Evolutionary conservation across 495 filamentous ascomycete species (phyloP).

Genomic region (Sporormia fimetaria): DNA sequence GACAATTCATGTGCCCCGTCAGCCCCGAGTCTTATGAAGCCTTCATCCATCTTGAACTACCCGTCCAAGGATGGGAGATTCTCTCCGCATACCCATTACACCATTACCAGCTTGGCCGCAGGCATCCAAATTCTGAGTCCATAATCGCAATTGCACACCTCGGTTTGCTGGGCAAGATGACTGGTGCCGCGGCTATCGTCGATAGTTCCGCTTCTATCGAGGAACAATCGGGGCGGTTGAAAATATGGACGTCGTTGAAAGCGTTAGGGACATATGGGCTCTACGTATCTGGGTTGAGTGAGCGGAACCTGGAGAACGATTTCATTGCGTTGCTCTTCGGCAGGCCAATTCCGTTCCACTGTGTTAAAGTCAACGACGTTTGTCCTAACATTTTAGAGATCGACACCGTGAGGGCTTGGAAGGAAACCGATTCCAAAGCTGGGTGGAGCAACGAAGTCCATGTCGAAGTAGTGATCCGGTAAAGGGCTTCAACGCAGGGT

Average conservation of each 20-base stretch:
- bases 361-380: conserved; percentile 47
- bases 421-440: conserved; percentile 52
- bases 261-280: conserved; percentile 67
- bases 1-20: conserved; percentile 44
- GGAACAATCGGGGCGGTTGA: conserved; percentile 45
- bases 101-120: conserved; percentile 39
- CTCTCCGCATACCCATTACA: conserved; percentile 59
- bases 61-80: conserved; percentile 64
- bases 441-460: conserved; percentile 80
- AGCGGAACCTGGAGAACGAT: conserved; percentile 48
- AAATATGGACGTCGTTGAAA: conserved; percentile 58
- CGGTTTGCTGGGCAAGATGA: conserved; percentile 81
- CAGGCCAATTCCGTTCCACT: conserved; percentile 51
- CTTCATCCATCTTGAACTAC: conserved; percentile 48
- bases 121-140: conserved; percentile 15
- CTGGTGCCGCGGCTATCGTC: conserved; percentile 67
- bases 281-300: conserved; percentile 56
- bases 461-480: conserved; percentile 50
- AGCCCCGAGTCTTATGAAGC: conserved; percentile 21
- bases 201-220: conserved; percentile 44
- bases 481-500: too few relatives aligned
- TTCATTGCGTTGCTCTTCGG: conserved; percentile 71
- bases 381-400: conserved; percentile 57
- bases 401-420: conserved; percentile 70
- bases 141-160: conserved; percentile 47